Evolutionary conservation across 768 basidiomycete species (phyloP).

Genomic region (Lactarius vividus): DNA sequence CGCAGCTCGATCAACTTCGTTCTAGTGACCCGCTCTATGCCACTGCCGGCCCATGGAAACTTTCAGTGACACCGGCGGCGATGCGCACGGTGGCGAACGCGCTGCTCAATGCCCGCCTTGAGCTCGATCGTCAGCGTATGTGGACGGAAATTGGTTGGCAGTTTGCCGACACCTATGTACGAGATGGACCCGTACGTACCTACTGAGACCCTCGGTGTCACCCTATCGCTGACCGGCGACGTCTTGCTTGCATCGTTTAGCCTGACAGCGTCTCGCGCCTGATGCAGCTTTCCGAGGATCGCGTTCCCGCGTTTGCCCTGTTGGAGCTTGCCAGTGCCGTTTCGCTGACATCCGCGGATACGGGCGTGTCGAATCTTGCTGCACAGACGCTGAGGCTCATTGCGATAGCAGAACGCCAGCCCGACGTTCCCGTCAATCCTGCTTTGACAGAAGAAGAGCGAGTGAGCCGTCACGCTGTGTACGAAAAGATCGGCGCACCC

Average conservation of each 20-base stretch:
- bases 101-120: conserved; percentile 56
- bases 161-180: conserved; percentile 51
- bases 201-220: background rate
- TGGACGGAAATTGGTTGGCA: conserved; percentile 57
- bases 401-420: conserved; percentile 63
- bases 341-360: conserved; percentile 66
- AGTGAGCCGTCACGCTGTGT: conserved; percentile 67
- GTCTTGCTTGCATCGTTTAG: conserved; percentile 6
- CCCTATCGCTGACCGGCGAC: background rate
- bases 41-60: conserved; percentile 45
- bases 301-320: conserved; percentile 61
- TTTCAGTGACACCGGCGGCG: conserved; percentile 33
- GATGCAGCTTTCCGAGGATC: conserved; percentile 50
- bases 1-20: conserved; percentile 44
- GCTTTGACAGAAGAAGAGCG: conserved; percentile 57
- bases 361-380: conserved; percentile 62
- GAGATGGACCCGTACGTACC: conserved; percentile 17
- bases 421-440: conserved; percentile 51
- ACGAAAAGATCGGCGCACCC: conserved; percentile 78
- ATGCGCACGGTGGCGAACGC: conserved; percentile 52
- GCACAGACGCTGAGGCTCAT: conserved; percentile 67
- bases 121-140: conserved; percentile 60
- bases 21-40: conserved; percentile 39
- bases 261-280: conserved; percentile 42
- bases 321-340: conserved; percentile 73